Conservation (phyloP, 2,329 filamentous ascomycete species). For the Cordyceps tenuipes region DNA sequence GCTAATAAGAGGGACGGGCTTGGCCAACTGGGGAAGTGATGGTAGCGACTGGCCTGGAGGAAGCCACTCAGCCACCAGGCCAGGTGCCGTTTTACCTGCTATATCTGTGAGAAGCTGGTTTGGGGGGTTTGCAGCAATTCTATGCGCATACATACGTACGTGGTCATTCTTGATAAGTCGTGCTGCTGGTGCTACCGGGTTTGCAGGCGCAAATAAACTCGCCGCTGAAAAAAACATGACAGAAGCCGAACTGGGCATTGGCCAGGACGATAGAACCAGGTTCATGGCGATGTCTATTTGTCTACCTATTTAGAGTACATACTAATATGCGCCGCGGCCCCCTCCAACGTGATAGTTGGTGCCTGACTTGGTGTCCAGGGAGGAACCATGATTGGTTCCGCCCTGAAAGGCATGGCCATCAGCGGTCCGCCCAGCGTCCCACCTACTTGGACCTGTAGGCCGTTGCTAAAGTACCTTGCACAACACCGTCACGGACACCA, state of each 20-base stretch:
- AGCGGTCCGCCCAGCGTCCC: not conserved
- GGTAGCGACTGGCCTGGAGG: not conserved
- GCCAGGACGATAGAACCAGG: too few species aligned
- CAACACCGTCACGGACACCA: not conserved
- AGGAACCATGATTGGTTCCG: not conserved
- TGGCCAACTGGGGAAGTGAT: not conserved
- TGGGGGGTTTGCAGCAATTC: not conserved
- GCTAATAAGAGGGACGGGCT: not conserved
- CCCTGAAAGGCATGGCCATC: not conserved
- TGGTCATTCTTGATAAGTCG: too few species aligned
- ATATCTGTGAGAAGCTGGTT: not conserved
- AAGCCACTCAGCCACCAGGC: slow-evolving; percentile 3
- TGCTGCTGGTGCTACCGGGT: too few species aligned
- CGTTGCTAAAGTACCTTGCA: not conserved
- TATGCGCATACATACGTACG: too few species aligned
- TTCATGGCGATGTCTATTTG: not conserved
- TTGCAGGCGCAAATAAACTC: too few species aligned
- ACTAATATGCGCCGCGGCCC: too few species aligned
- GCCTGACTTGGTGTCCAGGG: not conserved
- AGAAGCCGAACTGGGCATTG: too few species aligned
- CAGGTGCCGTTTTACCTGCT: too few species aligned
- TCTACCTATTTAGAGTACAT: not conserved
- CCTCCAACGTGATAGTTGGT: not conserved
- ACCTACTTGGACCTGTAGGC: not conserved
- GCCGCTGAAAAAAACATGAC: too few species aligned